phyloP scores from a whole-genome alignment of 2,329 filamentous ascomycete species.

The Aspergillus pseudoviridinutans region DNA sequence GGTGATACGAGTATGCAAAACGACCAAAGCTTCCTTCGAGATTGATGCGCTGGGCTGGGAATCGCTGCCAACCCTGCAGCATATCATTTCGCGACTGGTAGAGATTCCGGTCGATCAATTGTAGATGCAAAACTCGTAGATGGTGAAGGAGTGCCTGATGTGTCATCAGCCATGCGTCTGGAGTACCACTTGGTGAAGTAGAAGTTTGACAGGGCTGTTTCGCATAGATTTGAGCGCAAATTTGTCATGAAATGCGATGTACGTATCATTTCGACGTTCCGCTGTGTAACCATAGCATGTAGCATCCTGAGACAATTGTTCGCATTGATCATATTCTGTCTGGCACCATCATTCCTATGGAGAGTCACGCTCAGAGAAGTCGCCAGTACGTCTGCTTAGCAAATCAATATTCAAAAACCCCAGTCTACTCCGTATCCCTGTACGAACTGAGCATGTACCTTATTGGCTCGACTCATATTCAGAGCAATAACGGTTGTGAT shows the following conservation, averaged over 20 bases:
- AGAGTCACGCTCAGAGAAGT: too few relatives aligned
- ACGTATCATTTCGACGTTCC: too few relatives aligned
- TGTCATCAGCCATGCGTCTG: slow-evolving; percentile 17
- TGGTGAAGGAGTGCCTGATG: slow-evolving; percentile 48
- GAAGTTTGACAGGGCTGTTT: neutral
- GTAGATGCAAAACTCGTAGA: slow-evolving; percentile 54
- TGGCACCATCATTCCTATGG: too few relatives aligned
- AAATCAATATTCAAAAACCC: too few relatives aligned
- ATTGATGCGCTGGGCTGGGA: slow-evolving; percentile 52
- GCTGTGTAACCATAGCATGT: too few relatives aligned
- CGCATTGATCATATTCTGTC: too few relatives aligned
- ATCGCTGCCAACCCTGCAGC: slow-evolving; percentile 57
- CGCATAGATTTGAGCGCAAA: neutral
- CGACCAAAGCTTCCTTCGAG: slow-evolving; percentile 43
- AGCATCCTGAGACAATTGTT: too few relatives aligned
- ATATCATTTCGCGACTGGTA: slow-evolving; percentile 50
- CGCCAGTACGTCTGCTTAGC: too few relatives aligned
- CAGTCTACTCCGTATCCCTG: too few relatives aligned
- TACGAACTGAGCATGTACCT: too few relatives aligned
- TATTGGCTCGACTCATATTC: too few relatives aligned
- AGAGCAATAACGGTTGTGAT: too few relatives aligned
- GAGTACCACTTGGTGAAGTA: neutral
- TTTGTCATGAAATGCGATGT: neutral
- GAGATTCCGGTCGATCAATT: slow-evolving; percentile 57
- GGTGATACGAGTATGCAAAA: slow-evolving; percentile 18